These are phyloP conservation scores for Melaleuca alternifolia DNA, from an alignment of 345 rosid genomes.

Conservation along the genomic window DNA sequence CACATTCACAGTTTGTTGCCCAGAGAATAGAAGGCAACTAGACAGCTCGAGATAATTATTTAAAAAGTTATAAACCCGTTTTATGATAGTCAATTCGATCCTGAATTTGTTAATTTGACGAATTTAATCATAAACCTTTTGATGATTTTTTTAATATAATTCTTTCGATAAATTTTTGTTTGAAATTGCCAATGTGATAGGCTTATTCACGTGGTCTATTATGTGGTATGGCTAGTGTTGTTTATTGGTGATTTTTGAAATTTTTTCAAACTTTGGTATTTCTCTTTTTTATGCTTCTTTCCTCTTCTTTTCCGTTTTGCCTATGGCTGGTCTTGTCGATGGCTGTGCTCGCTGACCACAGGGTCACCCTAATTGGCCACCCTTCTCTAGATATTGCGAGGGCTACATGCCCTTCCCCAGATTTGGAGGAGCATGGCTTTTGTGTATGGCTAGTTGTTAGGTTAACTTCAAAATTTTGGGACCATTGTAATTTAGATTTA, in stretches of 20 bases:
- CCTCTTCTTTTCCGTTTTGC: background rate
- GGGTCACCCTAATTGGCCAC: too few relatives aligned
- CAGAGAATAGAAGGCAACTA: background rate
- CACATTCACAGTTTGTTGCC: background rate
- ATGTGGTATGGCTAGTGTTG: too few relatives aligned
- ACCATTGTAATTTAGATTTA: accelerated
- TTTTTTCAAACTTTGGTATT: background rate
- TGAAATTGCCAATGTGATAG: accelerated
- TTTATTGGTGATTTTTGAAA: background rate
- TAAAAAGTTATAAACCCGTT: background rate
- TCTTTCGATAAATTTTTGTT: background rate
- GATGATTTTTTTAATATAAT: background rate
- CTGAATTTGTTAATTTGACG: background rate
- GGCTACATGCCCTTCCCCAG: too few relatives aligned
- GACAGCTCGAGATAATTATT: background rate
- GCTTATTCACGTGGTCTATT: accelerated
- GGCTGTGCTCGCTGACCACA: background rate
- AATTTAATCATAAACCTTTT: background rate
- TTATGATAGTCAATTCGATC: accelerated
- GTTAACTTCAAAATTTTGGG: accelerated
- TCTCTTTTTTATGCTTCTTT: background rate
- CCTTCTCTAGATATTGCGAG: too few relatives aligned
- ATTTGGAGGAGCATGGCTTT: too few relatives aligned
- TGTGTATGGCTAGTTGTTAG: too few relatives aligned
- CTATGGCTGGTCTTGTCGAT: accelerated